These are phyloP conservation scores for Lobosporangium transversale DNA, from an alignment of 192 early-diverging fungal species.

Conservation along the genomic window DNA sequence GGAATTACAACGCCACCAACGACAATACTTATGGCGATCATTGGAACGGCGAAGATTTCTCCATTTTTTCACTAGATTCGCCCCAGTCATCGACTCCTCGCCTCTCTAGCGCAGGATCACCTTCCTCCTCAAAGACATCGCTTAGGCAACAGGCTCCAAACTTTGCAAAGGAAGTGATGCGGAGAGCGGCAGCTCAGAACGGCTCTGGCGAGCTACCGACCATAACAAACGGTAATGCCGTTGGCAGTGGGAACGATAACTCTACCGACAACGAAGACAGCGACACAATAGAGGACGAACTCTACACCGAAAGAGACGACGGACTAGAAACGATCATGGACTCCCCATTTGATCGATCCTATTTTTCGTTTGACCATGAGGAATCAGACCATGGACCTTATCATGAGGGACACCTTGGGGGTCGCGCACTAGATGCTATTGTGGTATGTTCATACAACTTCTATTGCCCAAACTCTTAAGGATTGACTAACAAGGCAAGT, in stretches of 20 bases:
- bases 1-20: conserved; percentile 88
- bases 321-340: conserved; percentile 9
- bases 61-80: conserved; percentile 67
- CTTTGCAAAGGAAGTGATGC: conserved; percentile 46
- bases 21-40: conserved; percentile 84
- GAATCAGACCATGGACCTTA: conserved; percentile 33
- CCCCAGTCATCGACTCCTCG: conserved; percentile 10
- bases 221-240: conserved; percentile 1
- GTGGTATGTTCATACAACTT: conserved; percentile 54
- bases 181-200: conserved; percentile 25
- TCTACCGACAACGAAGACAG: conserved; percentile 11
- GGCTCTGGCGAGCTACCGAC: background rate
- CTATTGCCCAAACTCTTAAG: too few relatives aligned
- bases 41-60: conserved; percentile 90
- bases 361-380: conserved; percentile 39
- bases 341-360: conserved; percentile 45
- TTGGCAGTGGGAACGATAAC: background rate
- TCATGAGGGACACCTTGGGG: conserved; percentile 38
- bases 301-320: background rate
- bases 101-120: background rate
- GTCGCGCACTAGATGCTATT: conserved; percentile 48
- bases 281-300: conserved; percentile 5
- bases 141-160: conserved; percentile 39
- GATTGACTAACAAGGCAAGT: background rate
- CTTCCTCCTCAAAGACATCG: conserved; percentile 9